Conservation (phyloP, 1,139 yeast species). For the Kodamaea sp. region DNA sequence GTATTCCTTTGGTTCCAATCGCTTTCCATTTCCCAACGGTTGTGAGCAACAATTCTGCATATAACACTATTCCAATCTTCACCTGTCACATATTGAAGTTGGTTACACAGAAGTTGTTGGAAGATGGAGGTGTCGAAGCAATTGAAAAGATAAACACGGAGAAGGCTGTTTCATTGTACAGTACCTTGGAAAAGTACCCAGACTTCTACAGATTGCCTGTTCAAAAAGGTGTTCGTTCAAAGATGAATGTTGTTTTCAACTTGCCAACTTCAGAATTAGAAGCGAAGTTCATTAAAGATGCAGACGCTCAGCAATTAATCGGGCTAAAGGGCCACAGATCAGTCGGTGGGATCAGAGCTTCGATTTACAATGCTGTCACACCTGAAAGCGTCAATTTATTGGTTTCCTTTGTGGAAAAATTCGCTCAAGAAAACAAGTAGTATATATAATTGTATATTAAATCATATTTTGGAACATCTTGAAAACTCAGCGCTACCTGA, state of each 20-base stretch:
- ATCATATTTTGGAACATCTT: too few species aligned
- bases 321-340: conserved; percentile 96
- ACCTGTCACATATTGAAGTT: conserved; percentile 81
- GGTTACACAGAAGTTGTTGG: conserved; percentile 61
- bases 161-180: conserved; percentile 63
- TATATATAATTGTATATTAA: too few species aligned
- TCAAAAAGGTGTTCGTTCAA: conserved; percentile 59
- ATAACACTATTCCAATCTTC: conserved; percentile 92
- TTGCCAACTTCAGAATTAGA: conserved; percentile 61
- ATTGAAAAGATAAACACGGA: conserved; percentile 57
- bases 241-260: conserved; percentile 92
- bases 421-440: conserved; percentile 46
- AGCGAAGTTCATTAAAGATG: conserved; percentile 60
- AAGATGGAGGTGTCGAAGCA: conserved; percentile 51
- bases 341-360: conserved; percentile 95
- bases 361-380: conserved; percentile 83
- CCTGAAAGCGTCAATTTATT: conserved; percentile 59
- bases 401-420: conserved; percentile 56
- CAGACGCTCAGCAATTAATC: conserved; percentile 48
- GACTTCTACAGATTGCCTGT: conserved; percentile 66
- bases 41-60: conserved; percentile 84
- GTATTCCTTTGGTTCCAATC: conserved; percentile 78
- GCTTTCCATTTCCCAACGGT: conserved; percentile 86
- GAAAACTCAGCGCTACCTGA: too few species aligned
- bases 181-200: conserved; percentile 63